Evolutionary conservation across 352 stramenopile genomes (phyloP), one percentile per base, ranked within the genome.

Genomic region (Saprolegnia diclina): DNA sequence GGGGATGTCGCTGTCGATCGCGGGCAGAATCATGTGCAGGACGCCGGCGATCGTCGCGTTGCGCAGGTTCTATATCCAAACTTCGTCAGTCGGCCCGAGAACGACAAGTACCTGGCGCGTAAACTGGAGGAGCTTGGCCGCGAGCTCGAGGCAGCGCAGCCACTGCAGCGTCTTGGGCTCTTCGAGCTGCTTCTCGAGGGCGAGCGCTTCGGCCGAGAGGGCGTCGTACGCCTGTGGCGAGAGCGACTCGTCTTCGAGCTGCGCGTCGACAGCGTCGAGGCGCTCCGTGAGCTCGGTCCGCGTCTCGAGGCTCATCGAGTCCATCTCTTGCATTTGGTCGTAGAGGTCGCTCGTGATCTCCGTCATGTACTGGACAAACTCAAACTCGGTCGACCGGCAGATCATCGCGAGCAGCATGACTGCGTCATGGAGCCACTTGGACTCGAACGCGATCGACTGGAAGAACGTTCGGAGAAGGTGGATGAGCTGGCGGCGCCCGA

Each of bases 261-360:
- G 73, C 46, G 77, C 75, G 61, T 91, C 83, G 18, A 93, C 67
- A 54, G 86, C 75, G 57, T 91, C 80, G 19, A 90, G 89, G n/a
- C 80, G 77, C 26, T 72, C 61, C 0, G 83, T 83, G 4, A 82
- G 80, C 0, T 69, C 75, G 40, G 82, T 79, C 4, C 77, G 79
- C 54, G 18, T 76, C 46, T 18, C 74, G 45, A 21, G 64, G 22
- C 48, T 71, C 45, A 40, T 67, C 32, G 40, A 75, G 50, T 35
- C 67, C 22, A 52, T 67, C 54, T 77, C 73, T 57, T 92, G 82
- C 22, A 92, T 76, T 0, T 76, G 74, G 38, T 92, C 85, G 59
- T 90, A 93, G 71, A 93, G 66, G 55, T 93, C 85, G 4, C 79
- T 88, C 44, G 85, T 79, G 37, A 90, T 91, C 59, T 93, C 85